Evolutionary conservation across 2,329 filamentous ascomycete genomes (phyloP).

Genomic region (Fusarium sp.): DNA sequence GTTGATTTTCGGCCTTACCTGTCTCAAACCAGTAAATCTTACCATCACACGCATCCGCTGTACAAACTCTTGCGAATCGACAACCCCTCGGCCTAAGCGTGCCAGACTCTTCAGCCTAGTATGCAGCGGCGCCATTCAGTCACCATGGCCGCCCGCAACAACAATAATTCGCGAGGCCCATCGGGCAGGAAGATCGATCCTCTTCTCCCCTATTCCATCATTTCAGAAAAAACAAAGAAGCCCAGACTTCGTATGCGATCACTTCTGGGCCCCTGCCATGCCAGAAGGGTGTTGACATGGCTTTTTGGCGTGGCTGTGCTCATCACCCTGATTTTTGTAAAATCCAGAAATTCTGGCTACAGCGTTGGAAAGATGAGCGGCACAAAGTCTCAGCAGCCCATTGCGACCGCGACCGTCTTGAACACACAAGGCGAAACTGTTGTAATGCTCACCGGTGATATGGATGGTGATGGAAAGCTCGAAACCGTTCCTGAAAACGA

Average conservation of each 20-base stretch:
- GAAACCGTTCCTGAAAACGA: conserved; percentile 37
- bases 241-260: conserved; percentile 54
- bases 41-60: conserved; percentile 14
- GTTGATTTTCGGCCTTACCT: conserved; percentile 25
- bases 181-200: conserved; percentile 46
- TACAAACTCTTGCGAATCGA: conserved; percentile 12
- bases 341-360: conserved; percentile 42
- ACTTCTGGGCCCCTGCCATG: conserved; percentile 61
- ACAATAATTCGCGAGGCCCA: conserved; percentile 47
- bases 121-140: conserved; percentile 46
- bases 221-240: conserved; percentile 47
- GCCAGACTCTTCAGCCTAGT: conserved; percentile 36
- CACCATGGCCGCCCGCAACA: conserved; percentile 48
- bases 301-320: conserved; percentile 53
- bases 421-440: conserved; percentile 42
- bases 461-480: conserved; percentile 42
- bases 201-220: conserved; percentile 47
- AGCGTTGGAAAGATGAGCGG: conserved; percentile 41
- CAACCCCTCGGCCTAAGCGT: conserved; percentile 29
- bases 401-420: conserved; percentile 41
- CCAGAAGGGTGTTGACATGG: conserved; percentile 63
- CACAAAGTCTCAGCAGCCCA: conserved; percentile 35
- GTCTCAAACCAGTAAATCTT: conserved; percentile 12
- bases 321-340: conserved; percentile 53
- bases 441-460: conserved; percentile 43